These are phyloP conservation scores for Liquidambar formosana DNA, from an alignment of 164 flowering plant genomes.

Conservation along the genomic window DNA sequence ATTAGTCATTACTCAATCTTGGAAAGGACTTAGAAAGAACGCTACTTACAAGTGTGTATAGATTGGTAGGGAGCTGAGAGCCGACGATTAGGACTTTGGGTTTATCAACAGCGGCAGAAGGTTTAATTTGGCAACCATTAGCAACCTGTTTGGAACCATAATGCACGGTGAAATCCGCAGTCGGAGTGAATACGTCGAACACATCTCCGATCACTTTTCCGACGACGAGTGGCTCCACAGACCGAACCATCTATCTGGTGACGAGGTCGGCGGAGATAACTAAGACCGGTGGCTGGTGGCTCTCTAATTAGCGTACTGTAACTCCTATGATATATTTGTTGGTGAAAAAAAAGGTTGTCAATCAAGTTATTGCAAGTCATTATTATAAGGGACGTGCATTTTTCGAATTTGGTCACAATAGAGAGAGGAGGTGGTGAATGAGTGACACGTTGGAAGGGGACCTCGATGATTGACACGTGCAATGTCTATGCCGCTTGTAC, in stretches of 20 bases:
- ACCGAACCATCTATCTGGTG: constrained; percentile 22
- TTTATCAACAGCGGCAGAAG: constrained; percentile 11
- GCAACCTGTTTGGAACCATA: constrained; percentile 12
- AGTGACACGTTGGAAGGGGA: too few relatives aligned
- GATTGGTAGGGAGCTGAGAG: not conserved
- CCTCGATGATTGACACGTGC: not conserved
- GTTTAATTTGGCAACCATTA: constrained; percentile 23
- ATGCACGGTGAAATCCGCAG: not conserved
- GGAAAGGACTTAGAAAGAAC: too few relatives aligned
- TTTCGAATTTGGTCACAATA: too few relatives aligned
- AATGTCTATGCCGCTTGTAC: constrained; percentile 2
- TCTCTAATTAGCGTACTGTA: too few relatives aligned
- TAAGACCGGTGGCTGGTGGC: too few relatives aligned
- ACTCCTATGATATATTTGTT: too few relatives aligned
- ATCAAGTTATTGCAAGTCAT: too few relatives aligned
- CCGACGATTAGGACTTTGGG: constrained; percentile 11
- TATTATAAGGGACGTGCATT: too few relatives aligned
- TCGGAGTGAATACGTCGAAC: constrained; percentile 12
- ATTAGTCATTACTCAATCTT: too few relatives aligned
- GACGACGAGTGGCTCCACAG: constrained; percentile 22
- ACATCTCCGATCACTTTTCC: constrained; percentile 28
- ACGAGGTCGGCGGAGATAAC: too few relatives aligned
- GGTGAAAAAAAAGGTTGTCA: too few relatives aligned
- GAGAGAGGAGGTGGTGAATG: too few relatives aligned
- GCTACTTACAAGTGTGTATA: constrained; percentile 17